phyloP scores from a whole-genome alignment of 2,329 filamentous ascomycete species.

The Aspergillus awamori region DNA sequence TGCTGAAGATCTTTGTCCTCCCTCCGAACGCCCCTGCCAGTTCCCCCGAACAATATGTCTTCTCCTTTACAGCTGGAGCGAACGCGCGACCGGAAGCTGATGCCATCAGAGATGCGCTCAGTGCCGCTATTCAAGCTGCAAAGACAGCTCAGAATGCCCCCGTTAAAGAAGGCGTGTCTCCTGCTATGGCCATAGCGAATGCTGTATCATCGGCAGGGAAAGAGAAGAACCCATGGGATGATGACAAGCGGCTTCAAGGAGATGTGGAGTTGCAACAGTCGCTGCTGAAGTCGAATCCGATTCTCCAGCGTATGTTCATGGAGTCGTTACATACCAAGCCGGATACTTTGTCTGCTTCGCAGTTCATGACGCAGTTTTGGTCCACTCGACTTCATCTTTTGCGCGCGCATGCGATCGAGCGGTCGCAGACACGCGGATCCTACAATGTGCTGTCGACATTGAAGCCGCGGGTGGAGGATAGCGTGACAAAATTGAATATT shows the following conservation, averaged over 20 bases:
- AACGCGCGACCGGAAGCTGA: conserved; percentile 83
- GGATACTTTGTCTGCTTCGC: conserved; percentile 74
- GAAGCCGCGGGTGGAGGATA: conserved; percentile 76
- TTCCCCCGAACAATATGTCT: conserved; percentile 70
- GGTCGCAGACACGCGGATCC: conserved; percentile 79
- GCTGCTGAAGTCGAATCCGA: conserved; percentile 76
- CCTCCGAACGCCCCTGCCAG: conserved; percentile 45
- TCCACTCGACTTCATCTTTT: conserved; percentile 82
- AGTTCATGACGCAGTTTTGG: conserved; percentile 95
- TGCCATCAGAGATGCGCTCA: conserved; percentile 78
- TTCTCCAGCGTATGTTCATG: conserved; percentile 80
- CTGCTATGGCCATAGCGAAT: conserved; percentile 76
- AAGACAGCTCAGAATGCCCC: conserved; percentile 56
- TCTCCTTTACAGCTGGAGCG: conserved; percentile 79
- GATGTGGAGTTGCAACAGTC: conserved; percentile 86
- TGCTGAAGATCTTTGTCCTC: conserved; percentile 88
- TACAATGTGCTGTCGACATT: conserved; percentile 94
- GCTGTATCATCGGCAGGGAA: conserved; percentile 58
- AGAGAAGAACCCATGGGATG: conserved; percentile 68
- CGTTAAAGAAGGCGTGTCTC: conserved; percentile 56
- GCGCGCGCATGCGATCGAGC: conserved; percentile 87
- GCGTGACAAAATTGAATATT: conserved; percentile 77
- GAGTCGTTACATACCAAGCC: conserved; percentile 83
- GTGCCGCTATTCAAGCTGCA: conserved; percentile 70
- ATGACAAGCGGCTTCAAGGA: conserved; percentile 74